phyloP scores from a whole-genome alignment of 331 rosid species.

The Saraca asoca region DNA sequence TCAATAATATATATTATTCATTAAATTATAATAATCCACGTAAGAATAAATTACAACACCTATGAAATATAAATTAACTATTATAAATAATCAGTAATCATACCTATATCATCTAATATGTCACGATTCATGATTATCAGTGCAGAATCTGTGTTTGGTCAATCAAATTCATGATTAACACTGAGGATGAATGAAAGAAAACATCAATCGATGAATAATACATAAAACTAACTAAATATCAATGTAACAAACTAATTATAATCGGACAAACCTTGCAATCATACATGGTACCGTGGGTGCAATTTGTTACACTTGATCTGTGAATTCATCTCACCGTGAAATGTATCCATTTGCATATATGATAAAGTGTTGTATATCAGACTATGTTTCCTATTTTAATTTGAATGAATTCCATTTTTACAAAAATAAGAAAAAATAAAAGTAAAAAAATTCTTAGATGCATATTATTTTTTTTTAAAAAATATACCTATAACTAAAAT shows the following conservation, averaged over 20 bases:
- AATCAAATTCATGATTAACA: constrained; percentile 66
- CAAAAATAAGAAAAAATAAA: too few species aligned
- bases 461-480: too few species aligned
- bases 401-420: too few species aligned
- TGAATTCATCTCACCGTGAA: constrained; percentile 91
- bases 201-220: constrained; percentile 13
- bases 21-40: too few species aligned
- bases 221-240: background rate
- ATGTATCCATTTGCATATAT: constrained; percentile 79
- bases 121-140: background rate
- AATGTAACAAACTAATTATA: constrained; percentile 27
- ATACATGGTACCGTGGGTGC: constrained; percentile 75
- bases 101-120: background rate
- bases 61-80: too few species aligned
- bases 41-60: too few species aligned
- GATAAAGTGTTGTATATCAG: too few species aligned
- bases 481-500: too few species aligned
- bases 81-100: too few species aligned
- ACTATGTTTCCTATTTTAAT: too few species aligned
- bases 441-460: too few species aligned
- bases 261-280: constrained; percentile 72
- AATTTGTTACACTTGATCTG: constrained; percentile 84
- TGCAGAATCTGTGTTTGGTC: constrained; percentile 43
- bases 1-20: too few species aligned
- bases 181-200: constrained; percentile 44